Conservation (phyloP, 148 eudicot genomes). For the Linanthus parryae region DNA sequence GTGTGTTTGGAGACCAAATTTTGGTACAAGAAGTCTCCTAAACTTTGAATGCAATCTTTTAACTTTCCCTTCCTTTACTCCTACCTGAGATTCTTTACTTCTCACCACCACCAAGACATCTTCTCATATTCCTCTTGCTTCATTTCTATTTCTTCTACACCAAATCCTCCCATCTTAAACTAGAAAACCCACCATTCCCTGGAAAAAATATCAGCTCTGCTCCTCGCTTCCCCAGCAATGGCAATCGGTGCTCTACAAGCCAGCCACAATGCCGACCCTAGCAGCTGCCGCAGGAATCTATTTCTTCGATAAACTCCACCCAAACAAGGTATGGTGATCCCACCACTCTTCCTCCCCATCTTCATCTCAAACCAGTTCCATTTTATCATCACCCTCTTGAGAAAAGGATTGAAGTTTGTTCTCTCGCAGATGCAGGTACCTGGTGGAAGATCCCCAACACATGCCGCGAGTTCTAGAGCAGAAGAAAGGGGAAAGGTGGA, state of each 20-base stretch:
- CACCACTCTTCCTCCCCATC: background rate
- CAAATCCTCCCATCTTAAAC: background rate
- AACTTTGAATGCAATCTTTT: background rate
- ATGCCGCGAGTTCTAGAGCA: background rate
- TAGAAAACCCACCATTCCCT: background rate
- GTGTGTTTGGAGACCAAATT: background rate
- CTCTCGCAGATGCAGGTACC: constrained; percentile 2
- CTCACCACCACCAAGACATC: constrained; percentile 9
- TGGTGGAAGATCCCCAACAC: background rate
- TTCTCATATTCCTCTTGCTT: background rate
- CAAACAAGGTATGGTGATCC: background rate
- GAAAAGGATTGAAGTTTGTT: background rate
- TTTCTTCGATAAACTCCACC: constrained; percentile 6
- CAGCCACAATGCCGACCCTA: constrained; percentile 1
- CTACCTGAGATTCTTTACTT: constrained; percentile 10
- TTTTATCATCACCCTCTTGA: background rate
- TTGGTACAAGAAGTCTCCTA: background rate
- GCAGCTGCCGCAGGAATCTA: constrained; percentile 14
- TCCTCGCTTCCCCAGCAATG: background rate
- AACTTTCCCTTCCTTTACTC: background rate
- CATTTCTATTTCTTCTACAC: background rate
- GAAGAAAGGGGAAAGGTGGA: constrained; percentile 4
- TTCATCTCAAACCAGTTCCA: background rate
- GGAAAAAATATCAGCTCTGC: background rate
- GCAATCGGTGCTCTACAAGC: constrained; percentile 4